Percentiles rank a stretch among this genome's conserved stretches.
phyloP scores from a whole-genome alignment of 2,329 filamentous ascomycete species.

The Stagonosporopsis tanaceti region DNA sequence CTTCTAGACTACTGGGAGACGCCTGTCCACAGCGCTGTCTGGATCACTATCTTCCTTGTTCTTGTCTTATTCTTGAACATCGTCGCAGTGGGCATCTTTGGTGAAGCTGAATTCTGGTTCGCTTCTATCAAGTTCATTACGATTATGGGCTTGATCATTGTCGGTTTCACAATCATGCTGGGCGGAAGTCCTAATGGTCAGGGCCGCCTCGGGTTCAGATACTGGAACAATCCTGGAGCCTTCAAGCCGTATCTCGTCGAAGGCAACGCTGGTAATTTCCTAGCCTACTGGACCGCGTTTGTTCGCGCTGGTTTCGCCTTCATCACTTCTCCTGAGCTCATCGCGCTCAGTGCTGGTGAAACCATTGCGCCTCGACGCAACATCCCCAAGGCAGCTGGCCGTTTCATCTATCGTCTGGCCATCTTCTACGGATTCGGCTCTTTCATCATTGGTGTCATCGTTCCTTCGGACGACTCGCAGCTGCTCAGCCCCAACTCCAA shows the following conservation, averaged over 20 bases:
- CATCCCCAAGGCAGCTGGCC: slow-evolving; percentile 62
- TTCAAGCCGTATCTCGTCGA: slow-evolving; percentile 57
- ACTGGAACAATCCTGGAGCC: slow-evolving; percentile 73
- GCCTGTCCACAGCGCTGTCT: slow-evolving; percentile 42
- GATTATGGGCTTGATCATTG: slow-evolving; percentile 47
- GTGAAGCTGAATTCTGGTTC: slow-evolving; percentile 62
- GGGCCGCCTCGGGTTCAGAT: slow-evolving; percentile 64
- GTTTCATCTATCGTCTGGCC: slow-evolving; percentile 62
- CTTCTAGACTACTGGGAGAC: slow-evolving; percentile 48
- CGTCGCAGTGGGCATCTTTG: slow-evolving; percentile 46
- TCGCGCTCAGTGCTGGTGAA: slow-evolving; percentile 46
- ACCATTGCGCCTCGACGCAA: slow-evolving; percentile 47
- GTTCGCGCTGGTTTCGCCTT: slow-evolving; percentile 59
- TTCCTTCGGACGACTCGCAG: slow-evolving; percentile 61
- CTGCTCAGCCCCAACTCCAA: slow-evolving; percentile 51
- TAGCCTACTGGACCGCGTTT: slow-evolving; percentile 65
- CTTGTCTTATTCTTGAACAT: slow-evolving; percentile 48
- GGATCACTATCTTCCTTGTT: slow-evolving; percentile 49
- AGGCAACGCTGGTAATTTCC: slow-evolving; percentile 66
- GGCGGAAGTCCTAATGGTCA: slow-evolving; percentile 47
- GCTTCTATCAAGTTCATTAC: slow-evolving; percentile 59
- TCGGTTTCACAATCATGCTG: slow-evolving; percentile 48
- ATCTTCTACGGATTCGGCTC: slow-evolving; percentile 64
- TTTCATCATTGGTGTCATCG: slow-evolving; percentile 67
- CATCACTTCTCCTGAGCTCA: slow-evolving; percentile 50